These are phyloP conservation scores for Clarireedia hainanense DNA, from an alignment of 2,329 filamentous ascomycete genomes.

Conservation along the genomic window DNA sequence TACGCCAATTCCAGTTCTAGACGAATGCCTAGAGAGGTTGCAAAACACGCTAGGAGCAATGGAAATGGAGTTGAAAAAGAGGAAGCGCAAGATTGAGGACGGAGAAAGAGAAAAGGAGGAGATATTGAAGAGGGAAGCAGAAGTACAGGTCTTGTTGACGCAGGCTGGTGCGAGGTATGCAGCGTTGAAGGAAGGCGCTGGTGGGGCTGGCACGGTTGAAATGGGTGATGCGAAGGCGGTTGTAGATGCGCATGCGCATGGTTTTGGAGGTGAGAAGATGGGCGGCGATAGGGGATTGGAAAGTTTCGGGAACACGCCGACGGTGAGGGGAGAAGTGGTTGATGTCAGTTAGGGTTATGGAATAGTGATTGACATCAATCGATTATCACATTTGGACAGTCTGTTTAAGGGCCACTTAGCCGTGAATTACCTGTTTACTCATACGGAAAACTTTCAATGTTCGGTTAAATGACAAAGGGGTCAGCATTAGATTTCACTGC, in stretches of 20 bases:
- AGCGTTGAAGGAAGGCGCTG: conserved; percentile 42
- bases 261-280: conserved; percentile 8
- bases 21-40: conserved; percentile 57
- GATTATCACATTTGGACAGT: not conserved
- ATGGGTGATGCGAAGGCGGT: conserved; percentile 16
- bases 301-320: conserved; percentile 34
- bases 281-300: conserved; percentile 30
- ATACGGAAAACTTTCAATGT: no score
- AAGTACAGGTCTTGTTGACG: conserved; percentile 74
- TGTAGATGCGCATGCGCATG: conserved; percentile 7
- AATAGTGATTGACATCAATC: not conserved
- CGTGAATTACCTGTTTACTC: no score
- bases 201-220: conserved; percentile 24
- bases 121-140: conserved; percentile 61
- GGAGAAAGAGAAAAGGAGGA: conserved; percentile 61
- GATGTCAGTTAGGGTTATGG: conserved; percentile 13
- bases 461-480: no score
- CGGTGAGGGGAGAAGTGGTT: conserved; percentile 22
- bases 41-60: conserved; percentile 54
- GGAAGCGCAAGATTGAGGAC: conserved; percentile 56
- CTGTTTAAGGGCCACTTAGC: not conserved
- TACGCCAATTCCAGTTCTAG: conserved; percentile 67
- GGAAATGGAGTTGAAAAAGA: conserved; percentile 52
- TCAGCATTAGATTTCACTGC: no score
- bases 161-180: conserved; percentile 70